A percentile compares a stretch with the other conserved stretches of the same genome.
Evolutionary conservation across 164 flowering plant species (phyloP).

Genomic region (Dillenia suffruticosa): DNA sequence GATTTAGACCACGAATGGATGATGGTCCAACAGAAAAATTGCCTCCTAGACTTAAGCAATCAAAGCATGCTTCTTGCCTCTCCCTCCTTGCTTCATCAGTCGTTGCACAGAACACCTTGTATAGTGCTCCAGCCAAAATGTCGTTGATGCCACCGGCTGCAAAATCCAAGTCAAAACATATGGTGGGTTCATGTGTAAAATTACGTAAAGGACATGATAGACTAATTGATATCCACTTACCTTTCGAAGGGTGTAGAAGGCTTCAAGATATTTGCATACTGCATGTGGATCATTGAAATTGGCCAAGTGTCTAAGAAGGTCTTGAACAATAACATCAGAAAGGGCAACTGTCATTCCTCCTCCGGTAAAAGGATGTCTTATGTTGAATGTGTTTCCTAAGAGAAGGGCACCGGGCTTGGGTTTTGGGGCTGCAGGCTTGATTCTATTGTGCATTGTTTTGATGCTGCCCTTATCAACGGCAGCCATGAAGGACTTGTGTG

Average conservation of each 20-base stretch:
- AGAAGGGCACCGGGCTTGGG: conserved; percentile 89
- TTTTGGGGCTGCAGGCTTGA: conserved; percentile 93
- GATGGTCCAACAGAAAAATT: conserved; percentile 66
- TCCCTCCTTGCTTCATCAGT: conserved; percentile 87
- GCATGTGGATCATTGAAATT: conserved; percentile 67
- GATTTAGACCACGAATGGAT: conserved; percentile 82
- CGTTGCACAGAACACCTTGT: conserved; percentile 78
- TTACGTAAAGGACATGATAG: no score
- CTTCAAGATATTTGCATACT: conserved; percentile 71
- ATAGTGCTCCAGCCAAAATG: conserved; percentile 73
- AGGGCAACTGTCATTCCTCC: conserved; percentile 95
- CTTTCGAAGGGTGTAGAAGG: conserved; percentile 79
- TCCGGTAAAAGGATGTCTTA: conserved; percentile 93
- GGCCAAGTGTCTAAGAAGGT: conserved; percentile 70
- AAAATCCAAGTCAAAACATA: conserved; percentile 2
- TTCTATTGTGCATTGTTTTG: conserved; percentile 89
- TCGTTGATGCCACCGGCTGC: conserved; percentile 86
- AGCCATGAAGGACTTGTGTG: conserved; percentile 58
- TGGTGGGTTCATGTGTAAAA: no score
- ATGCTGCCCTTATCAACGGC: conserved; percentile 80
- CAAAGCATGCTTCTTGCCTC: conserved; percentile 94
- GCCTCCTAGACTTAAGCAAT: conserved; percentile 80
- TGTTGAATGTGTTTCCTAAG: conserved; percentile 92
- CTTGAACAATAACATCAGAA: conserved; percentile 67
- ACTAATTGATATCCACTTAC: conserved; percentile 13